Evolutionary conservation across 2,329 filamentous ascomycete genomes (phyloP), one percentile per base, ranked within the genome.

Genomic region (Talaromyces funiculosus): DNA sequence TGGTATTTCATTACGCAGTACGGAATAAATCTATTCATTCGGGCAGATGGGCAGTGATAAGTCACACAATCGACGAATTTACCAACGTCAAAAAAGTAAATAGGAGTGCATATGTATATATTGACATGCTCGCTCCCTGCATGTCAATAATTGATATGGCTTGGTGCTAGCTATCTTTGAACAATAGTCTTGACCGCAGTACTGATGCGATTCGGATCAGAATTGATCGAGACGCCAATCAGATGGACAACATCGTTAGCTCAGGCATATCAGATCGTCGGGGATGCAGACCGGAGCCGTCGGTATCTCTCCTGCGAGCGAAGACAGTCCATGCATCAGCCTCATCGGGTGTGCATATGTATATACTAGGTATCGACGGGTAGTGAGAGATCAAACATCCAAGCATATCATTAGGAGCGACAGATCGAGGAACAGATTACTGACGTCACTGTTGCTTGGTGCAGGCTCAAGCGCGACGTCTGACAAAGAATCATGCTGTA

Each of bases 401-500:
- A 20, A 22, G 22, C 8, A 26, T 20, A 29, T n/a, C 47, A 29
- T 47, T 37, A 7, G 35, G 22, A 26, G 31, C n/a, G 33, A 24
- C 18, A 43, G 45, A 33, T 49, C 45, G n/a, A 49, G 47, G 26
- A 51, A 51, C 5, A 33, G 35, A 54, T 38, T 40, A 16, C 16
- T 54, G 51, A 54, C 51, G 33, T 54, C 51, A 54, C 14, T 20
- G 10, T n/a, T 16, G 49, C 10, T 22, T 24, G 33, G 18, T 37
- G 49, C 31, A 53, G 43, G 14, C 33, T 54, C 33, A 54, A 40
- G 51, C 33, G 33, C 5, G 20, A 54, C 40, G 51, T 57, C 40
- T 42, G 56, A 51, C 56, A 49, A 38, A 58, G 56, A 58, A 57
- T 18, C 31, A 51, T 51, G 42, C 33, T 24, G 43, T 49, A 22